Evolutionary conservation across 192 early-diverging fungal species (phyloP), one percentile per base, ranked within the genome.

Genomic region (Coemansia sp.): DNA sequence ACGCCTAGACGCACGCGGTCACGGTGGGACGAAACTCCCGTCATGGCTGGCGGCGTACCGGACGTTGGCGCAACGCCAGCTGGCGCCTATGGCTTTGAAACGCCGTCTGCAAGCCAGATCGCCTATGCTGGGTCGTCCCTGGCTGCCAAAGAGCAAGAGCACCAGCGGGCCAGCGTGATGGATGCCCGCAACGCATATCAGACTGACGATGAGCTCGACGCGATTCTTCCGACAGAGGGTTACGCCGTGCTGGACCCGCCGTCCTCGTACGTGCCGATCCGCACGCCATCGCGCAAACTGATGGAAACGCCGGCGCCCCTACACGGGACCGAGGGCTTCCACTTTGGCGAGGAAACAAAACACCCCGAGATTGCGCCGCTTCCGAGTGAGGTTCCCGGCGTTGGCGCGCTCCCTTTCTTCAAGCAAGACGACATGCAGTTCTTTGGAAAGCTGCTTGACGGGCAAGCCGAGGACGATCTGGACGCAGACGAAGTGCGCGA

Each of bases 351-450:
- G 59, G 93, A 93, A 65, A 76, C 82, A 15, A 52, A 83, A 23
- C 85, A 79, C 45, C 75, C 70, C 33, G 82, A 83, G 40, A 83
- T 84, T 33, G 96, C 92, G 56, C 69, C 92, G 56, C 69, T 95
- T 25, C 89, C 92, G 5, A 66, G 85, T 0, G 95, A 97, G 62
- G 90, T 98, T 36, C 92, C 95, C 14, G 97, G 94, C 20, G 86
- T 95, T 20, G 90, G 89, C 0, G 85, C 87, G 25, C 80, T 99
- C 19, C 91, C 95, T 9, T 95, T 93, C 69, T 93, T 99, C 81
- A 96, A 95, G 79, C 90, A 90, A 36, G 97, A 96, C 62, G 97
- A 99, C 80, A 92, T 95, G 90, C 92, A 98, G 79, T 90, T 95
- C 70, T 99, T 99, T 85, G 94, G 91, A 38, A 92, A 90, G 70